Percentiles rank a stretch among this genome's conserved stretches.
Conservation (phyloP, 352 stramenopile genomes). For the Pythium folliculosum region DNA sequence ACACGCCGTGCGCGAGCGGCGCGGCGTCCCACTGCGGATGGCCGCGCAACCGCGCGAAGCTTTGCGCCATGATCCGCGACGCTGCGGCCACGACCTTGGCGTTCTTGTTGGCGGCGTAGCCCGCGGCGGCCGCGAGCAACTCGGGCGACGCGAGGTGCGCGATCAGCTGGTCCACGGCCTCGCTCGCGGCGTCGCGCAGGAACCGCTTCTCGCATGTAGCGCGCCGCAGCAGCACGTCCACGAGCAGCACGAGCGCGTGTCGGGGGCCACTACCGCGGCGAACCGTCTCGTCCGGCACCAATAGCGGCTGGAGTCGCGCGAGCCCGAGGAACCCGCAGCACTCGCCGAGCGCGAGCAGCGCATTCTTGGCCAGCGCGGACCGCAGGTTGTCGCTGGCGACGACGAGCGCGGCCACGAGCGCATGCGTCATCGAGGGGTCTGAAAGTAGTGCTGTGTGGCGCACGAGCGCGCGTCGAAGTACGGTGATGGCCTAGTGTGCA, state of each 20-base stretch:
- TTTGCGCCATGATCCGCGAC: constrained; percentile 42
- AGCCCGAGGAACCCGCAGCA: constrained; percentile 51
- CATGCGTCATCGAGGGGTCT: constrained; percentile 23
- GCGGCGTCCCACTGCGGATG: constrained; percentile 14
- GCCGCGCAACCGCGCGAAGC: constrained; percentile 31
- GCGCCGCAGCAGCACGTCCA: constrained; percentile 65
- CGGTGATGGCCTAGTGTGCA: constrained; percentile 38
- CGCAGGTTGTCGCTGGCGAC: constrained; percentile 64
- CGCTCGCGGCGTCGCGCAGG: constrained; percentile 54
- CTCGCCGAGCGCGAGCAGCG: constrained; percentile 57
- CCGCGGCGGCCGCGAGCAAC: constrained; percentile 40
- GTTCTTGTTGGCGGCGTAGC: constrained; percentile 64
- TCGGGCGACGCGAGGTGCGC: constrained; percentile 39
- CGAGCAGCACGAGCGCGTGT: background rate
- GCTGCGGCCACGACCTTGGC: constrained; percentile 53
- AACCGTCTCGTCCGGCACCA: background rate
- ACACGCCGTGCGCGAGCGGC: constrained; percentile 23
- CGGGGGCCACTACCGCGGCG: background rate
- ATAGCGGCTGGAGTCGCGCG: constrained; percentile 23
- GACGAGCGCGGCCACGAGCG: constrained; percentile 39
- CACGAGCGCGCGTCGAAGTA: constrained; percentile 55
- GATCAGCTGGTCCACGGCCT: constrained; percentile 43
- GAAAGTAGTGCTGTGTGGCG: constrained; percentile 41
- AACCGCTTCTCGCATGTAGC: constrained; percentile 76
- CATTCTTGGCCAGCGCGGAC: constrained; percentile 72